phyloP scores from a whole-genome alignment of 176 grass and related monocot species.

The Triticum timopheevii region DNA sequence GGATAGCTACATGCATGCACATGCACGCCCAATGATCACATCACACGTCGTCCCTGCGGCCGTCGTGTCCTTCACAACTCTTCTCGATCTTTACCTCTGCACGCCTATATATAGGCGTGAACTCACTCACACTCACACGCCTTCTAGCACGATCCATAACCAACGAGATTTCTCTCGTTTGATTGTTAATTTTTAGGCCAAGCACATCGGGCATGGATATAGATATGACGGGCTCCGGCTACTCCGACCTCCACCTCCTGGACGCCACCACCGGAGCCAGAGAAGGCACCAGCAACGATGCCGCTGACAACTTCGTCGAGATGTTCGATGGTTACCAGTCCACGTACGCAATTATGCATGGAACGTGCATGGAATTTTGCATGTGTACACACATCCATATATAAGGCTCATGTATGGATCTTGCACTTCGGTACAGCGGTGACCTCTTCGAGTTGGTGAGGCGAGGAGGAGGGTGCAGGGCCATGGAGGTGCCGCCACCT shows the following conservation, averaged over 20 bases:
- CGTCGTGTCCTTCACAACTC: not conserved
- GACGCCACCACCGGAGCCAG: not conserved
- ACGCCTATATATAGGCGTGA: too few relatives aligned
- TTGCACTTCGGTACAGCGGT: not conserved
- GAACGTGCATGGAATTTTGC: not conserved
- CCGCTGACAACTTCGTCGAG: not conserved
- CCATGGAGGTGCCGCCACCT: not conserved
- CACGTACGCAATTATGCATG: not conserved
- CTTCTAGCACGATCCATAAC: not conserved
- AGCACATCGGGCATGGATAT: not conserved
- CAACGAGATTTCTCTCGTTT: not conserved
- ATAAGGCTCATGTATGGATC: not conserved
- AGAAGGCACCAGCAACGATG: not conserved
- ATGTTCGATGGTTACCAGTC: not conserved
- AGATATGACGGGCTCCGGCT: not conserved
- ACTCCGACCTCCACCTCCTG: not conserved
- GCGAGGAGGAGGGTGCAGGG: not conserved
- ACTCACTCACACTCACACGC: not conserved
- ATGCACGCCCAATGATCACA: slow-evolving; percentile 41
- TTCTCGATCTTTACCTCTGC: not conserved
- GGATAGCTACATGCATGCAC: slow-evolving; percentile 28
- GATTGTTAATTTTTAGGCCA: not conserved
- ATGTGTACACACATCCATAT: not conserved
- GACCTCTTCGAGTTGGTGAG: slow-evolving; percentile 18
- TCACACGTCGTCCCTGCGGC: not conserved